Base-by-base conservation (phyloP, 106 monocot species). In the Dioscorea alata region DNA sequence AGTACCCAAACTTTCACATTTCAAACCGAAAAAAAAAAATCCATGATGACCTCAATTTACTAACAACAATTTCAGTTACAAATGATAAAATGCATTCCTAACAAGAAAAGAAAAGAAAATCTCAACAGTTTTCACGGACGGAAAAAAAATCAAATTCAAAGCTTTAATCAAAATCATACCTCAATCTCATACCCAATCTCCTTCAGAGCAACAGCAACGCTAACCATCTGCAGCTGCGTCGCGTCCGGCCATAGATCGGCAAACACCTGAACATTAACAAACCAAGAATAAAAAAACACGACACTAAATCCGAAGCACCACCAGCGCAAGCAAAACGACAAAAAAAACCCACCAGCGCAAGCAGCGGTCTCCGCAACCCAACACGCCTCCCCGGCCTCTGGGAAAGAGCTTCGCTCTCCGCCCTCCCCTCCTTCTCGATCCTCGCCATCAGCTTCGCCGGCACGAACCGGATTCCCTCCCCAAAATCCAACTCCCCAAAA, bases 141-240 rank as follows among this genome's bases (percentile, higher is more conserved):
- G 10, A 6, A 42, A 42, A 10, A 34, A 42, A 42, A 42, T 6
- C 42, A 42, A 42, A 42, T 42, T 42, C 42, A 42, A 42, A 42
- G 42, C 42, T 3, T 28, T 42, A 0, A 42, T 42, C 54, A 54
- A 54, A 19, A 14, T 54, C 54, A 54, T 71, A 89, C 89, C 85
- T 83, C 63, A 63, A 89, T 78, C 25, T 78, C 78, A 56, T 83
- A 89, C 7, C 89, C 89, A 66, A 80, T 78, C 69, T 85, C 85
- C 68, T 83, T 80, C 71, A 89, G 42, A 51, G 75, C 85, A 18
- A 64, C 48, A 18, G 80, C 89, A 24, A 89, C 50, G 52, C 74
- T 89, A 34, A 85, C 61, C 82, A 89, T 85, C 77, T 85, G 65
- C 74, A 89, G 56, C 71, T 83, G 89, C 72, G 80, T 69, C 24